Conservation (phyloP, 1,284 basidiomycete genomes). For the Apiotrichum gamsii region DNA sequence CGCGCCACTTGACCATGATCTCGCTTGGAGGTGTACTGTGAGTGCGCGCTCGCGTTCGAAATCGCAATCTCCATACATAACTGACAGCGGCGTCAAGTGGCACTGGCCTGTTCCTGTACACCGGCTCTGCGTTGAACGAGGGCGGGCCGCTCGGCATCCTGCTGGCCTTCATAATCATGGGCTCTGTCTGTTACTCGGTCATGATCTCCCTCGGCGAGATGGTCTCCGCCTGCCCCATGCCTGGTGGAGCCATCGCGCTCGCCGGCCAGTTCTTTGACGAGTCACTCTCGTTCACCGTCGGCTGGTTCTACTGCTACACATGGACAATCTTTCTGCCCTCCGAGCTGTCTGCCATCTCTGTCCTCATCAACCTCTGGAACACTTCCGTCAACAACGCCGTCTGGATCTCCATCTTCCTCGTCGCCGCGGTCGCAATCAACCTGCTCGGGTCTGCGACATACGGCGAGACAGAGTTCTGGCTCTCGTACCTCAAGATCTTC, state of each 20-base stretch:
- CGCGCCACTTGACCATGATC: constrained; percentile 33
- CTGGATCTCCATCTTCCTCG: constrained; percentile 69
- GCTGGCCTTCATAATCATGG: too few relatives aligned
- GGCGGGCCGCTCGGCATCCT: too few relatives aligned
- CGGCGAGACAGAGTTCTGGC: constrained; percentile 46
- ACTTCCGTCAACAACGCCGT: constrained; percentile 57
- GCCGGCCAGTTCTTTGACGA: constrained; percentile 58
- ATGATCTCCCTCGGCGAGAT: constrained; percentile 49
- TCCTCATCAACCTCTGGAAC: constrained; percentile 68
- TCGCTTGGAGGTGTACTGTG: constrained; percentile 27
- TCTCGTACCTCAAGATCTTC: constrained; percentile 67
- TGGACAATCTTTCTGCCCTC: constrained; percentile 63
- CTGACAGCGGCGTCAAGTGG: too few relatives aligned
- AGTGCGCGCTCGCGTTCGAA: too few relatives aligned
- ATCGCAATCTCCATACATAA: too few relatives aligned
- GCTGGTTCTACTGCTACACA: constrained; percentile 77
- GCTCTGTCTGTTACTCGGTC: too few relatives aligned
- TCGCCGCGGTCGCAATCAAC: constrained; percentile 55
- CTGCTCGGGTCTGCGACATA: constrained; percentile 17
- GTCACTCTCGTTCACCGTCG: constrained; percentile 71
- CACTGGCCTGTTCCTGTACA: too few relatives aligned
- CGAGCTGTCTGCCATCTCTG: constrained; percentile 67
- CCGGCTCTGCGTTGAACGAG: too few relatives aligned
- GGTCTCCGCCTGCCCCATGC: constrained; percentile 46
- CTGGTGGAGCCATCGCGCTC: constrained; percentile 69